These are phyloP conservation scores for Salix purpurea DNA, from an alignment of 345 rosid species.

Conservation along the genomic window DNA sequence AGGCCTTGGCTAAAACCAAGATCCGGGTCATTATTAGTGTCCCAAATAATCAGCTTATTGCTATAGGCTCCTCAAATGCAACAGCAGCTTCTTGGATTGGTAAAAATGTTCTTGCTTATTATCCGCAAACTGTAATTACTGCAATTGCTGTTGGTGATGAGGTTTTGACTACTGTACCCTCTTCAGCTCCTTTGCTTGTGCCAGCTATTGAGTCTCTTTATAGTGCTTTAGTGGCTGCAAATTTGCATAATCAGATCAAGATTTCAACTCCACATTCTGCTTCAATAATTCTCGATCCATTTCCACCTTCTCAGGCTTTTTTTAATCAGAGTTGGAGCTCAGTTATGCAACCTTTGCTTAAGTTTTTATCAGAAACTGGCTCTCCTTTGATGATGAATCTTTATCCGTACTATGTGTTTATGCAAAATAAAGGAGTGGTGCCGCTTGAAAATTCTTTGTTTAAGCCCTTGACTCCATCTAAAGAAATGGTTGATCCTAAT, in stretches of 20 bases:
- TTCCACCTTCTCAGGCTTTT: conserved; percentile 94
- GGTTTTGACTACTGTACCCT: conserved; percentile 82
- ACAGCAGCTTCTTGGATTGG: conserved; percentile 88
- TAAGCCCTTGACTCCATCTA: conserved; percentile 80
- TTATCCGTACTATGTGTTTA: conserved; percentile 90
- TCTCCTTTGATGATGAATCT: conserved; percentile 96
- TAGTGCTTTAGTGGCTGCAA: conserved; percentile 82
- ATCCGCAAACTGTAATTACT: conserved; percentile 70
- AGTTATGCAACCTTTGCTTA: conserved; percentile 66
- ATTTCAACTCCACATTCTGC: conserved; percentile 93
- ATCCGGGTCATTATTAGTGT: conserved; percentile 80
- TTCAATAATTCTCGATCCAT: conserved; percentile 66
- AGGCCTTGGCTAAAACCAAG: conserved; percentile 77
- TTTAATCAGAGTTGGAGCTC: conserved; percentile 81
- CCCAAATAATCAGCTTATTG: conserved; percentile 92
- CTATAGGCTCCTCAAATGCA: conserved; percentile 80
- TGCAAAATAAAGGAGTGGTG: conserved; percentile 95
- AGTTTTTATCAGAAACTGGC: conserved; percentile 69
- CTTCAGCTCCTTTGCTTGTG: conserved; percentile 70
- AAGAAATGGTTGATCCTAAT: conserved; percentile 97
- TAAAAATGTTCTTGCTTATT: conserved; percentile 71
- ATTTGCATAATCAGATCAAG: conserved; percentile 78
- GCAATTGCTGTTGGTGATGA: conserved; percentile 88
- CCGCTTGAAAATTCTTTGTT: conserved; percentile 86
- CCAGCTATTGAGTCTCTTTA: conserved; percentile 86